Evolutionary conservation across 257 asterid species (phyloP), one percentile per base, ranked within the genome.

Genomic region (Gardenia jasminoides): DNA sequence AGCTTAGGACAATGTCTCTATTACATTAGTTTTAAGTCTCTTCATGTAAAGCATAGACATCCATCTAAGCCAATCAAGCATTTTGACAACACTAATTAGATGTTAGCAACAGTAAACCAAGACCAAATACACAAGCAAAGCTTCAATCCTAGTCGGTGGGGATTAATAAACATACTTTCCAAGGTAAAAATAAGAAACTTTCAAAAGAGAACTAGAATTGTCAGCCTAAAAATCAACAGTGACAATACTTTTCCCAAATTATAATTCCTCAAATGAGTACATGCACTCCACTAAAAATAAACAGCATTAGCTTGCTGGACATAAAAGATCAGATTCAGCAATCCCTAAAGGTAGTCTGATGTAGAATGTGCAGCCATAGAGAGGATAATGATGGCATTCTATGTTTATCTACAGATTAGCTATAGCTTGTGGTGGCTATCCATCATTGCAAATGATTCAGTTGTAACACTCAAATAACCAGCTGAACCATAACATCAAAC

Each of bases 361-460:
- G 64, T 22, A 56, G 64, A 54, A 56, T 56, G 28, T 56, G 64
- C 64, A 56, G 20, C 61, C 64, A 56, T 56, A 20, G 28, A 56
- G 72, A 67, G 52, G 52, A 52, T 68, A 68, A 68, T 39, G 9
- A 68, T 39, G 73, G 44, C 73, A 68, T 39, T 41, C 73, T 36
- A 7, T 13, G 2, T 36, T 39, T 36, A 56, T 7, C 48, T 10
- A 20, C 72, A 67, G 70, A 66, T 66, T n/a, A 66, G 46, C 24
- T 17, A 67, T 2, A 9, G 50, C 16, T 48, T 67, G 11, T 68
- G 46, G 52, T 10, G 30, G 30, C 19, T 39, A 10, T 41, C 26
- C 50, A 39, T 68, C 48, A 67, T 68, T 68, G 73, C 73, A 39
- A 67, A 68, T 39, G 52, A 39, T 68, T 39, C 20, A 9, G 17